Evolutionary conservation across 2,329 filamentous ascomycete genomes (phyloP).

Genomic region (Tolypocladium paradoxum): DNA sequence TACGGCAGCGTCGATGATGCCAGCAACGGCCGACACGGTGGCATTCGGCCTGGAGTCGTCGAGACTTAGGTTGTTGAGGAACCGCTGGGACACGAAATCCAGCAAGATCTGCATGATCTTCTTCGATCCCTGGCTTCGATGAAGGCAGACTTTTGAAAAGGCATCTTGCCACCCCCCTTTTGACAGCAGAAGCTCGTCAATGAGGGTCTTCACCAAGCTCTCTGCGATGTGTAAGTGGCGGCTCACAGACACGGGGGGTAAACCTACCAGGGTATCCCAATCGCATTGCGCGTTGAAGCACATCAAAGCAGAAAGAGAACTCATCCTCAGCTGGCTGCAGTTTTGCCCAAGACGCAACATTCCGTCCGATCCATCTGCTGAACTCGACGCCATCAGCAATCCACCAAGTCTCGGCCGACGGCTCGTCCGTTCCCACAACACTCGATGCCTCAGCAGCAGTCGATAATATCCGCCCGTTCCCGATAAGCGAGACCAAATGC

Average conservation of each 20-base stretch:
- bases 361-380: conserved; percentile 59
- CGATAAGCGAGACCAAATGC: conserved; percentile 31
- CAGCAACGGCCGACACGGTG: conserved; percentile 46
- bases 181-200: conserved; percentile 27
- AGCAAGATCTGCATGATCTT: conserved; percentile 17
- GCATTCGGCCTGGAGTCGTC: conserved; percentile 19
- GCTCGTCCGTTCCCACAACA: conserved; percentile 26
- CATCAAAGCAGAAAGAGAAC: conserved; percentile 30
- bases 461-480: conserved; percentile 38
- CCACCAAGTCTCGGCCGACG: conserved; percentile 36
- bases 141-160: conserved; percentile 21
- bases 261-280: conserved; percentile 61
- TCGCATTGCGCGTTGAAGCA: conserved; percentile 51
- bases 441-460: conserved; percentile 45
- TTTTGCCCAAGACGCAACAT: conserved; percentile 39
- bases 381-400: conserved; percentile 54
- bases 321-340: conserved; percentile 22
- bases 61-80: conserved; percentile 25
- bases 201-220: conserved; percentile 22
- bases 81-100: conserved; percentile 32
- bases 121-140: conserved; percentile 14
- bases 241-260: not conserved
- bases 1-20: conserved; percentile 41
- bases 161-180: conserved; percentile 7
- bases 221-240: conserved; percentile 23